Evolutionary conservation across 164 flowering plant species (phyloP).

Genomic region (Sedum album): DNA sequence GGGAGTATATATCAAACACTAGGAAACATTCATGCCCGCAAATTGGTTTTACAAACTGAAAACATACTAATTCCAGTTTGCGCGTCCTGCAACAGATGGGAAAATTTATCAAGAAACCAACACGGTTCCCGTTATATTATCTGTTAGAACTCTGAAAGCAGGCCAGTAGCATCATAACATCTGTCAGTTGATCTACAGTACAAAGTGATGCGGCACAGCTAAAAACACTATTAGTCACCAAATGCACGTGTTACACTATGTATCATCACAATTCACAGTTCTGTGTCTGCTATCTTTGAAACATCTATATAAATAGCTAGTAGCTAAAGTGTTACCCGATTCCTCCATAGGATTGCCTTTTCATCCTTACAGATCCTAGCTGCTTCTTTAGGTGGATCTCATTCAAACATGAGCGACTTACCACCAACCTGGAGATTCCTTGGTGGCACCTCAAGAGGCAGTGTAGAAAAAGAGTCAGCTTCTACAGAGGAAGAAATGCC

Average conservation of each 20-base stretch:
- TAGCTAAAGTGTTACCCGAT: neutral
- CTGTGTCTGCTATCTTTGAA: too few relatives aligned
- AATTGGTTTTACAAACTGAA: too few relatives aligned
- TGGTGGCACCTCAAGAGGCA: neutral
- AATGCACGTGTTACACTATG: neutral
- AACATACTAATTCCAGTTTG: too few relatives aligned
- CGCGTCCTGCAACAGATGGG: neutral
- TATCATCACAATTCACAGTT: too few relatives aligned
- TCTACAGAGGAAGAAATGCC: neutral
- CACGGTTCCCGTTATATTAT: neutral
- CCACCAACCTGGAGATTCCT: neutral
- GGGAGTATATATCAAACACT: too few relatives aligned
- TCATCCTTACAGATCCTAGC: neutral
- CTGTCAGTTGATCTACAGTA: neutral
- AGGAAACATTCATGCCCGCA: too few relatives aligned
- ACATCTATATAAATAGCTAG: conserved; percentile 4
- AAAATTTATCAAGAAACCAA: neutral
- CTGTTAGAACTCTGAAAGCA: neutral
- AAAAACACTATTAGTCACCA: neutral
- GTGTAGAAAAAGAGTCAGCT: neutral
- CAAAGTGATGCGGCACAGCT: neutral
- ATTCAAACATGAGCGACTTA: neutral
- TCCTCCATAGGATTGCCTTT: neutral
- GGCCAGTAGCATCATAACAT: neutral
- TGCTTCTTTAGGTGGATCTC: neutral